Conservation (phyloP, 2,329 filamentous ascomycete species). For the Scolecobasidium constrictum region DNA sequence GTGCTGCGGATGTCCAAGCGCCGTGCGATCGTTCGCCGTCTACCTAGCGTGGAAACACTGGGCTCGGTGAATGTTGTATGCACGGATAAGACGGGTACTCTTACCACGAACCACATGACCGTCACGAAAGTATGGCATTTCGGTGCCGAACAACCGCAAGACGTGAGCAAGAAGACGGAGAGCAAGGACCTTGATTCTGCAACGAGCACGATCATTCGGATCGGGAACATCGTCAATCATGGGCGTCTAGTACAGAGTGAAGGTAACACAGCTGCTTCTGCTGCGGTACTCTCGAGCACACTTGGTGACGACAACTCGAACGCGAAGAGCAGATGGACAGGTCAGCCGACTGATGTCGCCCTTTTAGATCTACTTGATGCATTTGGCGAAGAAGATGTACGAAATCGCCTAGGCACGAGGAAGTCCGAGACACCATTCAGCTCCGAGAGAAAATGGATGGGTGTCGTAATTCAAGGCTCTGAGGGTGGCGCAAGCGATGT, state of each 20-base stretch:
- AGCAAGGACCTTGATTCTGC: conserved; percentile 55
- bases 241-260: conserved; percentile 61
- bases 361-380: conserved; percentile 86
- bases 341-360: conserved; percentile 95
- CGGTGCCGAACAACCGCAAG: conserved; percentile 48
- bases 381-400: conserved; percentile 83
- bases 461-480: conserved; percentile 60
- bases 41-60: conserved; percentile 94
- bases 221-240: conserved; percentile 96
- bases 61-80: conserved; percentile 99
- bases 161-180: conserved; percentile 43
- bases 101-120: conserved; percentile 98
- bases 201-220: conserved; percentile 70
- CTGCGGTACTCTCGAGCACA: conserved; percentile 78
- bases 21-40: conserved; percentile 86
- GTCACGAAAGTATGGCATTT: conserved; percentile 96
- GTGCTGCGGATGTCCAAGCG: conserved; percentile 93
- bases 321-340: conserved; percentile 81
- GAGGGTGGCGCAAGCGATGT: conserved; percentile 49
- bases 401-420: conserved; percentile 73
- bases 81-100: conserved; percentile 91
- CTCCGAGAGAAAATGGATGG: conserved; percentile 99
- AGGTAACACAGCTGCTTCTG: conserved; percentile 57
- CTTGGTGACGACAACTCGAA: conserved; percentile 51
- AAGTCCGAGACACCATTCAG: conserved; percentile 87